phyloP scores from a whole-genome alignment of 139 green algal genomes.

The Eudorina sp. region DNA sequence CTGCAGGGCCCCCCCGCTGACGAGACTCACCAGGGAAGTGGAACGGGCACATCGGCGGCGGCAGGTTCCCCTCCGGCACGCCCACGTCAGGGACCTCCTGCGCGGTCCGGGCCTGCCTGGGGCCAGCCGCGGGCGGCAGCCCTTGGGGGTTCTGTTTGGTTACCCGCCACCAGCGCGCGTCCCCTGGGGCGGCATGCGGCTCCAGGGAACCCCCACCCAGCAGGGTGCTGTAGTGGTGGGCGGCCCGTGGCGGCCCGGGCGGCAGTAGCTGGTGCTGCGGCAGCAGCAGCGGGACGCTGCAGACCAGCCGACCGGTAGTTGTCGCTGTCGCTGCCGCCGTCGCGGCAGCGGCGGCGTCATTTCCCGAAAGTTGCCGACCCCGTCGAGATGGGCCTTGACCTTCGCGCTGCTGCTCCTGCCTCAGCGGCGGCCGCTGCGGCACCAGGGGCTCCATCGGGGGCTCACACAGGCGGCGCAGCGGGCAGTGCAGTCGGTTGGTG shows the following conservation, averaged over 20 bases:
- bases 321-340: no score
- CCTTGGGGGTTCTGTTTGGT: background rate
- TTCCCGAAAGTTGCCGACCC: no score
- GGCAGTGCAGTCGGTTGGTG: background rate
- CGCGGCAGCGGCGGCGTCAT: no score
- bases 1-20: no score
- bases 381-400: no score
- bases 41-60: background rate
- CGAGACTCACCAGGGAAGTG: no score
- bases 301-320: no score
- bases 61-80: background rate
- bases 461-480: background rate
- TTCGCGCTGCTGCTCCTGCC: background rate
- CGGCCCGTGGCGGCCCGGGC: background rate
- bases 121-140: background rate
- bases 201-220: background rate
- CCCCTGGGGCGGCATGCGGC: background rate
- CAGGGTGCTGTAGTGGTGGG: conserved; percentile 20
- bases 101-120: background rate
- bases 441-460: background rate
- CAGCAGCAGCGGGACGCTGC: background rate
- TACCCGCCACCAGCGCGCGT: background rate
- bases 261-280: no score
- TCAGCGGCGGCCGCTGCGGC: background rate
- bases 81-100: background rate